Evolutionary conservation across 2,329 filamentous ascomycete species (phyloP), one percentile per base, ranked within the genome.

Genomic region (Talaromyces albobiverticillius): DNA sequence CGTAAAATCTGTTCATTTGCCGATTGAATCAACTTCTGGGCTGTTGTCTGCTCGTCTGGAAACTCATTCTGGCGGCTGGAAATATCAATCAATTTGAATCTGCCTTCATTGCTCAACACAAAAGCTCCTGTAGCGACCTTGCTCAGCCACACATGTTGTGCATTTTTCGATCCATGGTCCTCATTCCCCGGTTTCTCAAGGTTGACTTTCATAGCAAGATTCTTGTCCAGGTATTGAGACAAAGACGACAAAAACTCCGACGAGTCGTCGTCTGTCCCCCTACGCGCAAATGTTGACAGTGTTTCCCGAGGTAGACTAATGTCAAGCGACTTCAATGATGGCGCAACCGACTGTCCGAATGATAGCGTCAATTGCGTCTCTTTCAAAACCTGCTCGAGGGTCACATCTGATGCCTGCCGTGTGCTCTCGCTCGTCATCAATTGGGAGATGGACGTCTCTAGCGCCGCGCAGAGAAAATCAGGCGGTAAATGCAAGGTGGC

Each of bases 401-500:
- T 46, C 55, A 46, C 49, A 18, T 41, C 16, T 54, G 53, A 46
- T 53, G 53, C 46, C 16, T 25, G 13, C 3, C 32, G 22, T 4
- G 54, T 40, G 36, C 11, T 43, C 29, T 43, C 53, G 32, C 29
- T 45, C 18, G 36, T 56, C 26, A 43, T 53, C 54, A 63, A 34
- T 1, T 34, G 58, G 2, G 61, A 56, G 5, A 74, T 46, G 13
- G 70, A 75, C 0, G 61, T 69, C 56, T 79, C 76, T 14, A 81
- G 65, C 1, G 67, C 66, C 0, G 64, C 60, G n/a, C 74, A 75
- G 29, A 81, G 67, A 55, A 79, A 78, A 7, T 60, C 56, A 0
- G 77, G 73, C 0, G 74, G 65, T 3, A 82, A 69, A 4, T 66
- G 67, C 22, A 82, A 58, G 4, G 73, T 64, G 5, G 75, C 72